Conservation (phyloP, 331 rosid genomes). For the Telfairia occidentalis region DNA sequence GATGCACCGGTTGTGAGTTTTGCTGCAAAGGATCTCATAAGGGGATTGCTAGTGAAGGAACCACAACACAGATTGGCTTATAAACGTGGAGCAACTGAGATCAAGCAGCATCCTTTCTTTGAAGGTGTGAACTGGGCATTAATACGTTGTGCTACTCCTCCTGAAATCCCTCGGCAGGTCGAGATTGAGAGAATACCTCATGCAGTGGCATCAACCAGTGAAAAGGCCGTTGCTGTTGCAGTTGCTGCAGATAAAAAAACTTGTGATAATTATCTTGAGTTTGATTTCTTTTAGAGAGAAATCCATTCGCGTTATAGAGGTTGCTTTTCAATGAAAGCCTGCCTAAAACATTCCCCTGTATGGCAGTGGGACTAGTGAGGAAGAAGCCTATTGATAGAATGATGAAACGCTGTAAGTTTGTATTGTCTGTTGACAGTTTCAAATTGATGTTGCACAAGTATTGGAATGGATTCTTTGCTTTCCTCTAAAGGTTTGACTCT, state of each 20-base stretch:
- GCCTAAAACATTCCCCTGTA: slow-evolving; percentile 40
- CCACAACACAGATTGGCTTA: slow-evolving; percentile 85
- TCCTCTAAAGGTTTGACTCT: slow-evolving; percentile 25
- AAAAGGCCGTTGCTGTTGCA: slow-evolving; percentile 36
- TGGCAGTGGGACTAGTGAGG: slow-evolving; percentile 20
- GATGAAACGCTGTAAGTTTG: slow-evolving; percentile 51
- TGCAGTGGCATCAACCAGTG: slow-evolving; percentile 47
- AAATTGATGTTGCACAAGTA: slow-evolving; percentile 44
- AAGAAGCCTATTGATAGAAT: slow-evolving; percentile 26
- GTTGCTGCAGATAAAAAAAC: slow-evolving; percentile 51
- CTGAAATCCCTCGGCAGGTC: slow-evolving; percentile 71
- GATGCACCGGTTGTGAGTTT: slow-evolving; percentile 88
- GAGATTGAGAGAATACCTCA: slow-evolving; percentile 71
- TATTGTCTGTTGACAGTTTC: slow-evolving; percentile 39
- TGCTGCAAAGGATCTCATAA: slow-evolving; percentile 79
- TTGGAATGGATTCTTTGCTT: slow-evolving; percentile 39
- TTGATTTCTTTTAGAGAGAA: slow-evolving; percentile 80
- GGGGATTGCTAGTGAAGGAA: slow-evolving; percentile 87
- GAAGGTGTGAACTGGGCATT: slow-evolving; percentile 98
- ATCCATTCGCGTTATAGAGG: slow-evolving; percentile 29
- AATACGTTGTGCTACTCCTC: slow-evolving; percentile 93
- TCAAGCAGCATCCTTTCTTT: slow-evolving; percentile 85
- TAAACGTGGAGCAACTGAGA: slow-evolving; percentile 88
- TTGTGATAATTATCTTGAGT: slow-evolving; percentile 78
- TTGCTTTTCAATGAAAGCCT: slow-evolving; percentile 32